A percentile compares a stretch with the other conserved stretches of the same genome.
Conservation (phyloP, 768 basidiomycete genomes). For the Strobilomyces echinocephalus region DNA sequence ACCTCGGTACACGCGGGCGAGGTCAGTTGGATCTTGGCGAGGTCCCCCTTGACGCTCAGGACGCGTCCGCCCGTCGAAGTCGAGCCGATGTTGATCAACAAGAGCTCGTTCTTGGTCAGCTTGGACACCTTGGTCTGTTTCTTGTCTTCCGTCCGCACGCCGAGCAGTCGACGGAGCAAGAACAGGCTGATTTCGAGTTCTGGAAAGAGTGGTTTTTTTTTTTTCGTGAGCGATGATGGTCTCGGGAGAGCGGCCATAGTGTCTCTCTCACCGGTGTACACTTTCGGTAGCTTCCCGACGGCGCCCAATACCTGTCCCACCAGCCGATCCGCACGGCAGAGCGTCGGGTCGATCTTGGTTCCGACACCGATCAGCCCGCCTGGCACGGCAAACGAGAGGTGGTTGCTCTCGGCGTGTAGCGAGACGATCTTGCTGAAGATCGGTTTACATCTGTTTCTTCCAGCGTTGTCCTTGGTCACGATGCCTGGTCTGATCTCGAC, state of each 20-base stretch:
- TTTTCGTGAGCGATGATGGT: no score
- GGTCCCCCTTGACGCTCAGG: conserved; percentile 87
- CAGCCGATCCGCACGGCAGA: conserved; percentile 94
- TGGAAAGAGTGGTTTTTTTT: conserved; percentile 29
- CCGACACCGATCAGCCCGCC: conserved; percentile 99
- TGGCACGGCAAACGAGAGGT: conserved; percentile 91
- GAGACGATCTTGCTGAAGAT: conserved; percentile 90
- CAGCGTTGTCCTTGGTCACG: conserved; percentile 90
- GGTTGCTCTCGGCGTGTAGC: conserved; percentile 91
- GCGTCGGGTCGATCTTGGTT: conserved; percentile 91
- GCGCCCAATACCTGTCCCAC: conserved; percentile 96
- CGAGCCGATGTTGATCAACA: conserved; percentile 97
- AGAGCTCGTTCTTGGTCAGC: conserved; percentile 83
- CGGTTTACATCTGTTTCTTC: conserved; percentile 87
- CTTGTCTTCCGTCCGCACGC: conserved; percentile 98
- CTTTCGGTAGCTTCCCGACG: conserved; percentile 89
- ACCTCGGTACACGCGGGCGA: conserved; percentile 95
- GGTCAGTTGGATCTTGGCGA: conserved; percentile 91
- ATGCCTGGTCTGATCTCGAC: conserved; percentile 97
- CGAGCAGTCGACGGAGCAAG: conserved; percentile 91
- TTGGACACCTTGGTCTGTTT: conserved; percentile 96
- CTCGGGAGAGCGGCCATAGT: no score
- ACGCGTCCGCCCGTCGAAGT: conserved; percentile 97
- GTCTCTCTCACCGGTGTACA: conserved; percentile 80
- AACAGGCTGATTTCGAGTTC: conserved; percentile 92